Base-by-base conservation (phyloP, 164 flowering plant genomes). In the Protea cynaroides region DNA sequence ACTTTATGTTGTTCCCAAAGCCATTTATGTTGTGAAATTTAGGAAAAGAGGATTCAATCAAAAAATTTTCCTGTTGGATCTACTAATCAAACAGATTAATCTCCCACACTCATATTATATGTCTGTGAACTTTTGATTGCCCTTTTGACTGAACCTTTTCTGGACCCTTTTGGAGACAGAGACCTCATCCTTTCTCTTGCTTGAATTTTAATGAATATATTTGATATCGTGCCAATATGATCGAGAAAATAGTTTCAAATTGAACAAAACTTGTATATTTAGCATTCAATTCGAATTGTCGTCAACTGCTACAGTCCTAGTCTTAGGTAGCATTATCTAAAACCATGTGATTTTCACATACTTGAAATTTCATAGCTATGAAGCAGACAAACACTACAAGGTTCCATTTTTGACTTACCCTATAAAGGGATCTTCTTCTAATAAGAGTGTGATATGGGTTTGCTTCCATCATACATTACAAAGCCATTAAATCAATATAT, bases 1-100 rank as follows among this genome's bases (percentile, higher is more conserved):
- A 70, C 67, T 68, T 71, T 71, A 71, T 78, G 83, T 49, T 56
- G 80, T 81, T 86, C 78, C 85, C 88, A 81, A 86, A 56, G 84
- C 75, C 80, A 73, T 19, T 36, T 34, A 60, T 65, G 69, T 68
- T 76, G 69, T 68, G 66, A 56, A 56, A n/a, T 59, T 51, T 61
- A 68, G 72, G 58, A 71, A 61, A 49, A 57, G 36, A 38, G 62
- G 37, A 40, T 49, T 59, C 74, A 70, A 62, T 65, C 43, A 47
- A 66, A 3, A 29, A 65, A 49, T 55, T 68, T 34, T 49, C 46
- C 34, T 73, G 47, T 72, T 76, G 64, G 67, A 75, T 66, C 53
- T 71, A 47, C 67, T 70, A 67, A 68, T 70, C 56, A 70, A 74
- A 47, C 69, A n/a, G 38, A 40, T 60, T 59, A 58, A 38, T 63